Conservation (phyloP, 495 filamentous ascomycete species). For the Tuber melanosporum region DNA sequence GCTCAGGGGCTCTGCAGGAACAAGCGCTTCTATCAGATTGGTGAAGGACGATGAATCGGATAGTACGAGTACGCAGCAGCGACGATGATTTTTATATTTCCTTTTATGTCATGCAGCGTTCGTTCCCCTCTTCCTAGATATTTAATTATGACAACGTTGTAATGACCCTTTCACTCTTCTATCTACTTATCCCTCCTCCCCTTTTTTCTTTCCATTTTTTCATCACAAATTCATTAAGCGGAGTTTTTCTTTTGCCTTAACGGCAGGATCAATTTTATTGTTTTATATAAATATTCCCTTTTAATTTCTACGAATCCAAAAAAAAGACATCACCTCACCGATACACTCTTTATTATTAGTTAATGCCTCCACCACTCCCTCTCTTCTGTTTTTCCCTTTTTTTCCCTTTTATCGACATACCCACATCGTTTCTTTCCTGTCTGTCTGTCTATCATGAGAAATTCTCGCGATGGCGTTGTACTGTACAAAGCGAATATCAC, state of each 20-base stretch:
- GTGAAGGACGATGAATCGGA: slow-evolving; percentile 34
- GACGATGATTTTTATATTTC: slow-evolving; percentile 5
- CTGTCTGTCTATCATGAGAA: background rate
- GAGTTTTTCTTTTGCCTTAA: background rate
- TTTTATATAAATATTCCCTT: slow-evolving; percentile 8
- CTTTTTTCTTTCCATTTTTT: background rate
- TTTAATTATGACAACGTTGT: slow-evolving; percentile 6
- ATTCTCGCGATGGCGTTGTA: background rate
- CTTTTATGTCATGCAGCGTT: slow-evolving; percentile 2
- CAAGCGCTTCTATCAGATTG: slow-evolving; percentile 31
- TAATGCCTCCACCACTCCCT: background rate
- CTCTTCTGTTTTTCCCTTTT: background rate
- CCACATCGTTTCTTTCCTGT: slow-evolving; percentile 1
- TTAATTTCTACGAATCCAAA: background rate
- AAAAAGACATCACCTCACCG: slow-evolving; percentile 7
- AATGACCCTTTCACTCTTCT: background rate
- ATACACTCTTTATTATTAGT: background rate
- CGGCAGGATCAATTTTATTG: background rate
- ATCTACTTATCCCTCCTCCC: background rate
- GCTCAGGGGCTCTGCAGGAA: slow-evolving; percentile 32
- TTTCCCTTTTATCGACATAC: background rate
- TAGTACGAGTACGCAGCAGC: slow-evolving; percentile 14
- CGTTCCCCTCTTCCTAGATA: background rate
- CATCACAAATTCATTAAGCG: slow-evolving; percentile 1
- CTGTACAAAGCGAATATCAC: background rate